Evolutionary conservation across 805 yeast genomes (phyloP).

Genomic region (Spathaspora sp.): DNA sequence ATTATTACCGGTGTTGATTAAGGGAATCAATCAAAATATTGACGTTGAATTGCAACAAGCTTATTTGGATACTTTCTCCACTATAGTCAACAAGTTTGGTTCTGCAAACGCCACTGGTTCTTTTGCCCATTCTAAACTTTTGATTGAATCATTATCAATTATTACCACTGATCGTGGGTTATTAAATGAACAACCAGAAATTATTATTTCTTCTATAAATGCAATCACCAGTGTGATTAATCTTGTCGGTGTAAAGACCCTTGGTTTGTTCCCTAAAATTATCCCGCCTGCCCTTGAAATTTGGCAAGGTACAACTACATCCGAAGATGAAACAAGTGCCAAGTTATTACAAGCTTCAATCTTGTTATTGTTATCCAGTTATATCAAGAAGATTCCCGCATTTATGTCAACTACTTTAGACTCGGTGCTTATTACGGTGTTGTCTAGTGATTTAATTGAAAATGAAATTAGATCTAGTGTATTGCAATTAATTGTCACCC

Average conservation of each 20-base stretch:
- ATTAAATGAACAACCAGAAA: constrained; percentile 51
- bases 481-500: constrained; percentile 56
- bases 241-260: constrained; percentile 77
- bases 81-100: constrained; percentile 62
- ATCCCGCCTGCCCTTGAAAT: constrained; percentile 69
- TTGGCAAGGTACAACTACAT: constrained; percentile 41
- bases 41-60: constrained; percentile 60
- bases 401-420: constrained; percentile 70
- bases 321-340: constrained; percentile 24
- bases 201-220: constrained; percentile 69
- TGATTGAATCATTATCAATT: constrained; percentile 47
- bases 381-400: constrained; percentile 80
- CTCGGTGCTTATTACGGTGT: constrained; percentile 56
- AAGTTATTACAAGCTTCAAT: constrained; percentile 64
- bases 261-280: constrained; percentile 81
- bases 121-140: constrained; percentile 39
- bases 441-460: constrained; percentile 57
- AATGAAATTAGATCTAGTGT: constrained; percentile 59
- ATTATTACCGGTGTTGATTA: constrained; percentile 49
- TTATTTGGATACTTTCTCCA: constrained; percentile 63
- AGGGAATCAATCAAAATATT: constrained; percentile 28
- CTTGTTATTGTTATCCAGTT: constrained; percentile 65
- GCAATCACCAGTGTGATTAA: constrained; percentile 68
- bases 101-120: constrained; percentile 16
- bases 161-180: constrained; percentile 53